Percentiles rank a stretch among this genome's conserved stretches.
These are phyloP conservation scores for Penicillium paradoxum DNA, from an alignment of 495 filamentous ascomycete species.

Conservation along the genomic window DNA sequence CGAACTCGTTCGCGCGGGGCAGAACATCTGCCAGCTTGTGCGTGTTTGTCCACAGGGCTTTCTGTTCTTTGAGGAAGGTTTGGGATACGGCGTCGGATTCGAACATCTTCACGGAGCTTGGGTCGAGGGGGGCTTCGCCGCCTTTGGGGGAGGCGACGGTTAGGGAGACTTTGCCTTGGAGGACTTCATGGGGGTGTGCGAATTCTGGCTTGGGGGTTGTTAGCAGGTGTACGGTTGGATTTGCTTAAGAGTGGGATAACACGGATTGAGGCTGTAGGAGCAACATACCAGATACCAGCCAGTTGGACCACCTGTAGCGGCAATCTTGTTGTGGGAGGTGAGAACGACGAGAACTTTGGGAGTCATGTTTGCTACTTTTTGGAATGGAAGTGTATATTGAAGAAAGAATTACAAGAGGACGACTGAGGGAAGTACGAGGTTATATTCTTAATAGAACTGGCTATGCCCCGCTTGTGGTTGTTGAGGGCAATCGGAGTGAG, in stretches of 20 bases:
- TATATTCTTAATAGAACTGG: not conserved
- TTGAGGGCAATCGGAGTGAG: not conserved
- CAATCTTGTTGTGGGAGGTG: conserved; percentile 55
- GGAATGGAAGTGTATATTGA: not conserved
- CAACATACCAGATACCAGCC: conserved; percentile 62
- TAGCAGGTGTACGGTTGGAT: too few species aligned
- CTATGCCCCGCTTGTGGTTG: not conserved
- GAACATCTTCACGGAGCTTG: conserved; percentile 54
- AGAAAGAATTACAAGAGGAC: not conserved
- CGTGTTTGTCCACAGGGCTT: conserved; percentile 60
- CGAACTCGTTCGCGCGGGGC: conserved; percentile 55
- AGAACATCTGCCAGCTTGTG: conserved; percentile 46
- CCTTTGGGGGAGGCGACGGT: conserved; percentile 63
- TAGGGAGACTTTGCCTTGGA: conserved; percentile 50
- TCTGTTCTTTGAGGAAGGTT: conserved; percentile 50
- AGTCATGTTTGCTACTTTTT: conserved; percentile 18
- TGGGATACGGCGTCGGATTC: conserved; percentile 48
- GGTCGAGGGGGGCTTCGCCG: conserved; percentile 64
- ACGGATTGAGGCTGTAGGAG: not conserved
- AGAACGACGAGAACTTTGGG: conserved; percentile 67
- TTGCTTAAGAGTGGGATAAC: too few species aligned
- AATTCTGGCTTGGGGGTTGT: conserved; percentile 54
- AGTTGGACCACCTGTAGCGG: conserved; percentile 47
- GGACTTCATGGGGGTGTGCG: conserved; percentile 61
- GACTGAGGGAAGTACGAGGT: too few species aligned